These are phyloP conservation scores for Fusarium humuli DNA, from an alignment of 2,329 filamentous ascomycete genomes.

Conservation along the genomic window DNA sequence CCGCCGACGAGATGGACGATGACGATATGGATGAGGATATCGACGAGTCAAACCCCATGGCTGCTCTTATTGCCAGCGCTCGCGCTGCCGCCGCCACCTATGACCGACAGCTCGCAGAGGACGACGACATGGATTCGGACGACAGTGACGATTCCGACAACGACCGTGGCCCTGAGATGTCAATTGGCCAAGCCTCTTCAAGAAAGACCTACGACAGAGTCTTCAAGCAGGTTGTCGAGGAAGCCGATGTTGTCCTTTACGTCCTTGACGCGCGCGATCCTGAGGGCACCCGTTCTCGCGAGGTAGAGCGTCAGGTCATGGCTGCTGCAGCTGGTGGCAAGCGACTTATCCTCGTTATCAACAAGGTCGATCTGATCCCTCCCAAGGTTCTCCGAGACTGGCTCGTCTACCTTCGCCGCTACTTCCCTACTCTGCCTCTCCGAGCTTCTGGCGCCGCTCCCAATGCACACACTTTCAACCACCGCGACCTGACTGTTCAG, in stretches of 20 bases:
- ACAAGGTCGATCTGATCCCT: slow-evolving; percentile 95
- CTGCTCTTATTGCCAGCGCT: slow-evolving; percentile 88
- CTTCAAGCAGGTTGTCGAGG: slow-evolving; percentile 91
- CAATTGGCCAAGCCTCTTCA: slow-evolving; percentile 70
- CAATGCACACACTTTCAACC: slow-evolving; percentile 91
- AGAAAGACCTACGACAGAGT: slow-evolving; percentile 93
- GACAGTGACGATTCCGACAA: slow-evolving; percentile 60
- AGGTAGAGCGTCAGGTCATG: slow-evolving; percentile 92
- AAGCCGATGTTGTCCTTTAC: slow-evolving; percentile 91
- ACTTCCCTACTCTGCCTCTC: slow-evolving; percentile 90
- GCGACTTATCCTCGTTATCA: slow-evolving; percentile 88
- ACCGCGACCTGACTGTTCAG: slow-evolving; percentile 88
- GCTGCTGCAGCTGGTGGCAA: slow-evolving; percentile 86
- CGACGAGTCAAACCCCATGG: slow-evolving; percentile 86
- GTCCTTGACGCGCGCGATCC: slow-evolving; percentile 93
- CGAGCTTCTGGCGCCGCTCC: slow-evolving; percentile 84
- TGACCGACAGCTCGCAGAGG: slow-evolving; percentile 72
- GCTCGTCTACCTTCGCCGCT: slow-evolving; percentile 85
- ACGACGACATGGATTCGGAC: slow-evolving; percentile 66
- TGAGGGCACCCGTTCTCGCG: slow-evolving; percentile 88
- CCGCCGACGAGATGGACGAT: slow-evolving; percentile 62
- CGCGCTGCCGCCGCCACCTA: slow-evolving; percentile 81
- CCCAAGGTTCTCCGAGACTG: slow-evolving; percentile 84
- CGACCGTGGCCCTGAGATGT: slow-evolving; percentile 66
- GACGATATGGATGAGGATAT: slow-evolving; percentile 67